Evolutionary conservation across 176 grass and related monocot genomes (phyloP).

Genomic region (Oryza glumipatula): DNA sequence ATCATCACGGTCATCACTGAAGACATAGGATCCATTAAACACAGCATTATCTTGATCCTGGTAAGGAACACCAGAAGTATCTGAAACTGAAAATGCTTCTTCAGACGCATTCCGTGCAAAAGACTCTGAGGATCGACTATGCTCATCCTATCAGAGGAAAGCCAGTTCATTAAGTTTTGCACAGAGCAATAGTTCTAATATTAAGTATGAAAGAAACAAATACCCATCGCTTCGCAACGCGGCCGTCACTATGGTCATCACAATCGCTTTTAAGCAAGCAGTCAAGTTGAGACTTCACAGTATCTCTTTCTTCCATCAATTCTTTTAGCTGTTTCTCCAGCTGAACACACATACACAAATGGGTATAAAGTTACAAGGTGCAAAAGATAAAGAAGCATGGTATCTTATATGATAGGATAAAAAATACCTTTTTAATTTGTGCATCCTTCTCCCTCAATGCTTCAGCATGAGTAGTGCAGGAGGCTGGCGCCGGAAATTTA

Average conservation of each 20-base stretch:
- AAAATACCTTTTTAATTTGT: conserved; percentile 80
- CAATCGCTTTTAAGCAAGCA: conserved; percentile 69
- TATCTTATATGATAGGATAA: background rate
- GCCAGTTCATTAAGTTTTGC: conserved; percentile 23
- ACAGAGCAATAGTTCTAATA: background rate
- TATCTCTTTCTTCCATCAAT: conserved; percentile 85
- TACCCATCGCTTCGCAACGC: conserved; percentile 77
- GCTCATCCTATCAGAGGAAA: conserved; percentile 65
- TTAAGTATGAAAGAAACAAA: background rate
- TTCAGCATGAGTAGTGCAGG: conserved; percentile 59
- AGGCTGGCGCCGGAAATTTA: conserved; percentile 48
- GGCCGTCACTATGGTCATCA: conserved; percentile 47
- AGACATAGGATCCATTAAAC: conserved; percentile 51
- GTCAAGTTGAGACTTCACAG: conserved; percentile 82
- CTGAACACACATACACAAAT: conserved; percentile 33
- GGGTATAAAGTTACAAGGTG: background rate
- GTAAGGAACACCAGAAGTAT: conserved; percentile 53
- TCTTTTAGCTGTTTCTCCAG: conserved; percentile 87
- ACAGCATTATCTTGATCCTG: conserved; percentile 59
- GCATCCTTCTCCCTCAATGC: conserved; percentile 74
- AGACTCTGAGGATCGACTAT: conserved; percentile 65
- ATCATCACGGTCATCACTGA: conserved; percentile 41
- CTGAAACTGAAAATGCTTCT: conserved; percentile 75
- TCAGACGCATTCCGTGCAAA: conserved; percentile 52
- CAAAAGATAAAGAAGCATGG: conserved; percentile 23